Base-by-base conservation (phyloP, 2,329 filamentous ascomycete species). In the Ceratocystis smalleyi region DNA sequence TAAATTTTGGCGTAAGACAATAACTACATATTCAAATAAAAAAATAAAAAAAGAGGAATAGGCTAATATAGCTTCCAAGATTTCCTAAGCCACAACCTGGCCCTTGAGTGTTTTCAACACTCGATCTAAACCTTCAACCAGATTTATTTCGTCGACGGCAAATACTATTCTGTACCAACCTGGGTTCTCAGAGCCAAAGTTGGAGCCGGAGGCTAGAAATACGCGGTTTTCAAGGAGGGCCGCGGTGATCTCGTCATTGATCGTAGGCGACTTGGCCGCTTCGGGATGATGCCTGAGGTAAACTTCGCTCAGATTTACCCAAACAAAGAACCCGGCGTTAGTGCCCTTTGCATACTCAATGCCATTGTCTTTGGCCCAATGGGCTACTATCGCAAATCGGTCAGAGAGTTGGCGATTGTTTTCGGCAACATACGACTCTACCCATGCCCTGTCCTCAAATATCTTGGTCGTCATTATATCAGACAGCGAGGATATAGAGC, bases 291-390 rank as follows among this genome's bases (percentile, higher is more conserved):
- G 67, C 47, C 64, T 61, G 19, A 57, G 64, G 35, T 72, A 75
- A 8, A 67, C 69, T 19, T 69, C 68, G 1, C 74, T 73, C 1
- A 83, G 71, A 68, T 82, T 73, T 1, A 79, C 71, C 79, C 79
- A 83, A 0, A 83, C 69, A 68, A 83, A 83, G 68, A 83, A 82
- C 0, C 76, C 80, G 0, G 80, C 80, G 66, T 81, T 81, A 3
- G 72, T 74, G 0, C 78, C 78, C 0, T 74, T 70, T 0, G 76
- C 73, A 67, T 80, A 81, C 15, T 73, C 70, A 22, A 83, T 77
- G 1, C 70, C 70, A 15, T 78, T 71, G 2, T 71, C 67, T 15
- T 70, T 70, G 0, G 80, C 72, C 68, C 73, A 76, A 0, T 61
- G 49, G 0, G 71, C 73, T 0, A 76, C 73, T 22, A 74, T 71